These are phyloP conservation scores for Suillus alpinus DNA, from an alignment of 768 basidiomycete species.

Conservation along the genomic window DNA sequence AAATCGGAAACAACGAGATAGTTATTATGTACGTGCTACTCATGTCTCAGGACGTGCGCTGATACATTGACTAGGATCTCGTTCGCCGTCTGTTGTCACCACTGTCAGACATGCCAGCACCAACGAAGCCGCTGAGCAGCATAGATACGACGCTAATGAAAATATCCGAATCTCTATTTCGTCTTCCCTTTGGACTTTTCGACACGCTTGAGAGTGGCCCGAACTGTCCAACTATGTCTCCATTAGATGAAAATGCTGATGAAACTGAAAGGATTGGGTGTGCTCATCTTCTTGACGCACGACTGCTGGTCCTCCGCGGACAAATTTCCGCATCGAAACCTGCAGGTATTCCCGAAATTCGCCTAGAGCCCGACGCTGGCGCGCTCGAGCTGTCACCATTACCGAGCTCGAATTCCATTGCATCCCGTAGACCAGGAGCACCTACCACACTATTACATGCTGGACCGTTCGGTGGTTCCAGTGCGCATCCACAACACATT, in stretches of 20 bases:
- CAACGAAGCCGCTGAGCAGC: slow-evolving; percentile 35
- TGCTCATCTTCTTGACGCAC: slow-evolving; percentile 51
- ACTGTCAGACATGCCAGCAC: slow-evolving; percentile 42
- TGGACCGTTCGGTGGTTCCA: slow-evolving; percentile 40
- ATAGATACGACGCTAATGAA: slow-evolving; percentile 49
- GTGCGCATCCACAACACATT: slow-evolving; percentile 56
- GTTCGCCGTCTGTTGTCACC: slow-evolving; percentile 61
- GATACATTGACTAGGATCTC: slow-evolving; percentile 50
- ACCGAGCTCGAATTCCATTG: slow-evolving; percentile 32
- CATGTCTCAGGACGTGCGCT: slow-evolving; percentile 1
- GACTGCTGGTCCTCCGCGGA: slow-evolving; percentile 45
- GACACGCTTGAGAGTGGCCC: slow-evolving; percentile 50
- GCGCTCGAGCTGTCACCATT: slow-evolving; percentile 22
- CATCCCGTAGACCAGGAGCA: slow-evolving; percentile 22
- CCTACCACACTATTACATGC: slow-evolving; percentile 49
- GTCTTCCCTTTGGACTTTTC: slow-evolving; percentile 52
- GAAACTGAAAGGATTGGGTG: slow-evolving; percentile 47
- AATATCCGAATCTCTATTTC: slow-evolving; percentile 54
- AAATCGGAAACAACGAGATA: slow-evolving; percentile 56
- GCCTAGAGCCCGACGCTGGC: slow-evolving; percentile 30
- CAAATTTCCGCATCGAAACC: slow-evolving; percentile 22
- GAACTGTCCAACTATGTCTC: slow-evolving; percentile 34
- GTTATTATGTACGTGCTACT: slow-evolving; percentile 63
- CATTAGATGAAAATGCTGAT: slow-evolving; percentile 46
- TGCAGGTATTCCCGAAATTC: slow-evolving; percentile 38